These are phyloP conservation scores for Blastobotrys terrestris DNA, from an alignment of 805 yeast species.

Conservation along the genomic window DNA sequence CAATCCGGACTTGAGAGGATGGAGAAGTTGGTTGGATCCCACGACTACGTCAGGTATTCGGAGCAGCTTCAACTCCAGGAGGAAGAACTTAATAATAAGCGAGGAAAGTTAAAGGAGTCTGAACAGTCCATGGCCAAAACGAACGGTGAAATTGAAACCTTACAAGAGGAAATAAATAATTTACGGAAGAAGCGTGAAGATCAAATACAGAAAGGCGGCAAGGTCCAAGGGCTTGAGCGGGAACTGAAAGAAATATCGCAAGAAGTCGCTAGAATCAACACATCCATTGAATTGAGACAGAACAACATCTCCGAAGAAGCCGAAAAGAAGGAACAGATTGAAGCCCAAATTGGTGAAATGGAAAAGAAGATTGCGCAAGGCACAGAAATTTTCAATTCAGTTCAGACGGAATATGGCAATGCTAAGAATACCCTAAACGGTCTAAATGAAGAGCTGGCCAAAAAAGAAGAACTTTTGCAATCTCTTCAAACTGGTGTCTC, in stretches of 20 bases:
- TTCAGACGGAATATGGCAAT: conserved; percentile 41
- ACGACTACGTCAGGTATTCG: conserved; percentile 50
- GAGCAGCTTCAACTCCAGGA: conserved; percentile 39
- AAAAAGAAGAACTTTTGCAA: conserved; percentile 73
- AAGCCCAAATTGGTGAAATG: conserved; percentile 33
- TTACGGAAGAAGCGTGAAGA: conserved; percentile 48
- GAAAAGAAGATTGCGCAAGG: conserved; percentile 25
- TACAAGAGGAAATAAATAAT: conserved; percentile 55
- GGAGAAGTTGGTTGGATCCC: conserved; percentile 68
- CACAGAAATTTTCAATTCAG: conserved; percentile 32
- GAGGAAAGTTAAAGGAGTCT: conserved; percentile 33
- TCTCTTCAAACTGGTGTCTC: conserved; percentile 88
- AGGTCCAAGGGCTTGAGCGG: conserved; percentile 52
- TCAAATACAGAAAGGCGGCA: conserved; percentile 56
- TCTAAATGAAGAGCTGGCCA: conserved; percentile 43
- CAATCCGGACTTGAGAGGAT: conserved; percentile 75
- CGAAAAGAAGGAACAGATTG: conserved; percentile 31
- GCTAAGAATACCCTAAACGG: conserved; percentile 40
- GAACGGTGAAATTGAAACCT: conserved; percentile 47
- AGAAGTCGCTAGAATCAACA: conserved; percentile 59
- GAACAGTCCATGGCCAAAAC: conserved; percentile 42
- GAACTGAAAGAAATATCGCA: conserved; percentile 53
- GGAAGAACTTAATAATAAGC: conserved; percentile 13
- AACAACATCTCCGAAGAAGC: conserved; percentile 55
- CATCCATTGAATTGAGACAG: conserved; percentile 51